Evolutionary conservation across 495 filamentous ascomycete genomes (phyloP), one percentile per base, ranked within the genome.

Genomic region (Pyrenula aspistea): DNA sequence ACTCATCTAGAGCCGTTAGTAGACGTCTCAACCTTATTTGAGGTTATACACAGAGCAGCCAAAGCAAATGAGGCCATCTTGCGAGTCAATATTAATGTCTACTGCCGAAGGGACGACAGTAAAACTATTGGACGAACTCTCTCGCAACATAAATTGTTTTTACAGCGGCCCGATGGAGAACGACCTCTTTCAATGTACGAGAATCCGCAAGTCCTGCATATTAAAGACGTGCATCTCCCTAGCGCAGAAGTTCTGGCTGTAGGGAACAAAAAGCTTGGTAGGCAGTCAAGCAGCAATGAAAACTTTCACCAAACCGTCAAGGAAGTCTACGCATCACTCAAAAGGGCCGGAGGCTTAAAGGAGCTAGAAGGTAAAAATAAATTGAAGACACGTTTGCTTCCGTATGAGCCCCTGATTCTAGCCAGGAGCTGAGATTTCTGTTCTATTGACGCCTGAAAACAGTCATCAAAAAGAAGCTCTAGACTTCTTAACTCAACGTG

Each of bases 381-480:
- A 22, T 53, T 57, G 23, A 55, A 53, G 20, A 54, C 48, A 54
- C 47, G 22, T 1, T 21, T 57, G 19, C 24, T 53, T 24, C 50
- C 10, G 56, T 57, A 42, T 42, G 31, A 42, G 31, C 4, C 4
- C 31, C 15, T 15, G 20, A 20, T 4, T 10, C 8, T 52, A 52
- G 50, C n/a, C n/a, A n/a, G n/a, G 10, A 24, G n/a, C n/a, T 52
- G 8, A 21, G 50, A 8, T 52, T 52, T 8, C 19, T 24, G 8
- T 52, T 48, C 42, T 56, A 54, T 19, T 22, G 25, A 22, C 2
- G 1, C 48, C 24, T 2, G 1, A 0, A 24, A n/a, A 25, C 20
- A 57, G 56, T 2, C 56, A 57, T 53, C 56, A 57, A 53, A 23
- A 57, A 54, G 49, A 57, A 53, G 56, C 56, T 55, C 51, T 57